Evolutionary conservation across 2,329 filamentous ascomycete genomes (phyloP).

Genomic region (Thielaviopsis punctulata): DNA sequence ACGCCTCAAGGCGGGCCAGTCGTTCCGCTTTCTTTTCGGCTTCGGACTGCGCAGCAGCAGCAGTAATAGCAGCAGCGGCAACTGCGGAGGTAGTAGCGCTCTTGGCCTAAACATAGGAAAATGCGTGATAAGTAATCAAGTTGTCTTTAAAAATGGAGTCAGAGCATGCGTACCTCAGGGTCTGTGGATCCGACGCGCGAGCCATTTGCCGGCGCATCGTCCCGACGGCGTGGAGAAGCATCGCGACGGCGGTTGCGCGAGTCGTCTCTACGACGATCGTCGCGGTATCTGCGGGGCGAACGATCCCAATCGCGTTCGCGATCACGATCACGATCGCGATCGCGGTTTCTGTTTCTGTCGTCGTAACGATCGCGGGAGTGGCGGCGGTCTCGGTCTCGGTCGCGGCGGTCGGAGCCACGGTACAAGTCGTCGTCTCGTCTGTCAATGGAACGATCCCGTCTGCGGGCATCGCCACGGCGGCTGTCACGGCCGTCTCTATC

Average conservation of each 20-base stretch:
- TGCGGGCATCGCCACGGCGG: conserved; percentile 40
- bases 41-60: conserved; percentile 40
- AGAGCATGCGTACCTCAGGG: conserved; percentile 24
- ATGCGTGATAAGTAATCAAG: conserved; percentile 10
- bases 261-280: conserved; percentile 46
- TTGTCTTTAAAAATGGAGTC: conserved; percentile 28
- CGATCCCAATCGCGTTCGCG: conserved; percentile 41
- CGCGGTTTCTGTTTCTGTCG: conserved; percentile 38
- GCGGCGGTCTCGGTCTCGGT: conserved; percentile 38
- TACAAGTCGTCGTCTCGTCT: conserved; percentile 49
- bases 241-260: conserved; percentile 54
- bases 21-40: conserved; percentile 65
- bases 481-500: conserved; percentile 32
- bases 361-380: conserved; percentile 44
- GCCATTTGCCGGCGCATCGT: conserved; percentile 21
- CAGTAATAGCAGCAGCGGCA: too few species aligned
- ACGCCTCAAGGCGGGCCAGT: conserved; percentile 67
- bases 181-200: conserved; percentile 25
- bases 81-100: too few species aligned
- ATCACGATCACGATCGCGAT: conserved; percentile 43
- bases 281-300: conserved; percentile 13
- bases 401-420: conserved; percentile 35
- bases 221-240: conserved; percentile 33
- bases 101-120: neutral
- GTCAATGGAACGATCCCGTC: conserved; percentile 54